Percentiles rank a stretch among this genome's conserved stretches.
Conservation (phyloP, 2,329 filamentous ascomycete species). For the Apiospora sp. region DNA sequence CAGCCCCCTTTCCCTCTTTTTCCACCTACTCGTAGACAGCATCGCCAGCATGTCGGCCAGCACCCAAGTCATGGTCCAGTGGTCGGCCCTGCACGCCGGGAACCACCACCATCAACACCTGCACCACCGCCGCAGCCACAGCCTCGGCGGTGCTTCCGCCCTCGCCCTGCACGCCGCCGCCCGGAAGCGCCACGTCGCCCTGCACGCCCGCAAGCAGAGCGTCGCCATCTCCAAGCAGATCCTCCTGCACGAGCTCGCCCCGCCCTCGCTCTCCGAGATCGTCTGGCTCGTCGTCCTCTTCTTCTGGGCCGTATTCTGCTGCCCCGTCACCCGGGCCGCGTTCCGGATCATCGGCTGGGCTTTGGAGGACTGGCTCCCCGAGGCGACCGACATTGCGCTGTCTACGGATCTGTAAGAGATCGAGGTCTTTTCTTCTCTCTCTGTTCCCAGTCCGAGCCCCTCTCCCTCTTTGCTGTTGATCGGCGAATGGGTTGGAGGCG, state of each 20-base stretch:
- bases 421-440: neutral
- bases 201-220: constrained; percentile 6
- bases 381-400: constrained; percentile 13
- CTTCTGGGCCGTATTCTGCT: constrained; percentile 12
- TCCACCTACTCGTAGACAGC: neutral
- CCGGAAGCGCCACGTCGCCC: neutral
- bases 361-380: neutral
- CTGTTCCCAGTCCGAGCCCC: neutral
- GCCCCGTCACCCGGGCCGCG: neutral
- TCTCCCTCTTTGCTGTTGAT: neutral
- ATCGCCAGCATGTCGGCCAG: constrained; percentile 1
- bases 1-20: neutral
- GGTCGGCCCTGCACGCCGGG: neutral
- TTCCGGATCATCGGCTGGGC: constrained; percentile 11
- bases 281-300: neutral
- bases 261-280: constrained; percentile 4
- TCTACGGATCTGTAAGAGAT: constrained; percentile 1
- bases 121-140: too few species aligned
- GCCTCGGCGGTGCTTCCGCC: neutral
- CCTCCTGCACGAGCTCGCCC: constrained; percentile 4
- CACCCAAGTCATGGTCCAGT: neutral
- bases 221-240: neutral
- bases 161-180: neutral
- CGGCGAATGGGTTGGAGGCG: neutral
- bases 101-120: neutral